Evolutionary conservation across 352 stramenopile genomes (phyloP), one percentile per base, ranked within the genome.

Genomic region (Peronospora belbahrii): DNA sequence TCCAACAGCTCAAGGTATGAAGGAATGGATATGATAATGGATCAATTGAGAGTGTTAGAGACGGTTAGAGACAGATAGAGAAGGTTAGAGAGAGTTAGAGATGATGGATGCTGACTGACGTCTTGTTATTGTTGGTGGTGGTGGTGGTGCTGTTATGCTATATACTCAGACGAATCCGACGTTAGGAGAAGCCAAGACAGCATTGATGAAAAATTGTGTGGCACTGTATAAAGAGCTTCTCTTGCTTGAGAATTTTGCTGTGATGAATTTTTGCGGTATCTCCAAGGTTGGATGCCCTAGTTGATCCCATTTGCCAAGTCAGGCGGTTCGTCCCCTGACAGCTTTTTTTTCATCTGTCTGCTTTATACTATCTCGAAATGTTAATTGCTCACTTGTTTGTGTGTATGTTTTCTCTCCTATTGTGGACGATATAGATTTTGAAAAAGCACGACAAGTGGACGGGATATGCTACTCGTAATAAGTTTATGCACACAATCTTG

Each of bases 361-460:
- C 1, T n/a, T n/a, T n/a, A n/a, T n/a, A n/a, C n/a, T n/a, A n/a
- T n/a, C n/a, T n/a, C n/a, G n/a, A n/a, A n/a, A 45, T 13, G 10
- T 15, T 32, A 6, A 13, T 18, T n/a, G 20, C 44, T 56, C 10
- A 53, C 31, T 22, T 31, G 42, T 36, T 55, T 15, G 11, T 32
- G 7, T 27, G 23, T 27, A 7, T n/a, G n/a, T n/a, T 47, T n/a
- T 39, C 17, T 8, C 33, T 39, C 22, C 15, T 14, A 32, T 42
- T 10, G 15, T 53, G 36, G n/a, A n/a, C 47, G 37, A 11, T 47
- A 8, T 25, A 85, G 79, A 94, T 94, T 43, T 64, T 94, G 24
- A 94, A 94, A 42, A 94, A 94, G 51, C 83, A 94, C 51, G 83
- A 94, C 69, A 91, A 92, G 54, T 94, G 83, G 83, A 94, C 83